A percentile compares a stretch with the other conserved stretches of the same genome.
phyloP scores from a whole-genome alignment of 1,139 yeast species.

The Arxiozyma telluris region DNA sequence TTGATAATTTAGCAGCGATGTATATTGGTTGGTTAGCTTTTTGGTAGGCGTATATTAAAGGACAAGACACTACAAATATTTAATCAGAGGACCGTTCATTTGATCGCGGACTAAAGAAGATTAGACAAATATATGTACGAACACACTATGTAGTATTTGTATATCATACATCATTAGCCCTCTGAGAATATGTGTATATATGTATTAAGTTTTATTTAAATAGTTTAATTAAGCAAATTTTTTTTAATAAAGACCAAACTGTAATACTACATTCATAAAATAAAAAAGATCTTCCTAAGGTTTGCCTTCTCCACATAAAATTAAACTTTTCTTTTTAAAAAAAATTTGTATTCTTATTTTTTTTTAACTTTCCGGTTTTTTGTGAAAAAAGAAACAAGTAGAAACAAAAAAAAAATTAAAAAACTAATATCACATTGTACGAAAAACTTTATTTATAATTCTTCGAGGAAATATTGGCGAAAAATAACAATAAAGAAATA shows the following conservation, averaged over 20 bases:
- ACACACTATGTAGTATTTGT: background rate
- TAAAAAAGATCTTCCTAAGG: background rate
- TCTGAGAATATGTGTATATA: no score
- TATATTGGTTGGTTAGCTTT: slow-evolving; percentile 93
- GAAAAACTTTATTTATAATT: background rate
- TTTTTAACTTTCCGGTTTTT: background rate
- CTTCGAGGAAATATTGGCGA: background rate
- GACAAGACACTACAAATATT: no score
- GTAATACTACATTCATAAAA: no score
- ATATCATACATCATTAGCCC: background rate
- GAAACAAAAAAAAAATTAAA: no score
- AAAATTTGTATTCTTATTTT: no score
- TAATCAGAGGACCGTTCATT: background rate
- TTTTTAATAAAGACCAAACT: no score
- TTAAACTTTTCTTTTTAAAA: background rate
- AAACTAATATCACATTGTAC: background rate
- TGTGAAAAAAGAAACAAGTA: no score
- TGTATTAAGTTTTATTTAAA: background rate
- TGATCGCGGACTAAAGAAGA: background rate
- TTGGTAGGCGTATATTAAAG: slow-evolving; percentile 31
- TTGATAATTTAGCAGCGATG: slow-evolving; percentile 70
- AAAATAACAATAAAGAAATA: background rate
- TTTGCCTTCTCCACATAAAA: background rate
- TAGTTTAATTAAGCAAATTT: background rate
- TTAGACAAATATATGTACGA: background rate